Percentiles rank a stretch among this genome's conserved stretches.
phyloP scores from a whole-genome alignment of 352 stramenopile species.

The Phytopythium chamaehyphon region DNA sequence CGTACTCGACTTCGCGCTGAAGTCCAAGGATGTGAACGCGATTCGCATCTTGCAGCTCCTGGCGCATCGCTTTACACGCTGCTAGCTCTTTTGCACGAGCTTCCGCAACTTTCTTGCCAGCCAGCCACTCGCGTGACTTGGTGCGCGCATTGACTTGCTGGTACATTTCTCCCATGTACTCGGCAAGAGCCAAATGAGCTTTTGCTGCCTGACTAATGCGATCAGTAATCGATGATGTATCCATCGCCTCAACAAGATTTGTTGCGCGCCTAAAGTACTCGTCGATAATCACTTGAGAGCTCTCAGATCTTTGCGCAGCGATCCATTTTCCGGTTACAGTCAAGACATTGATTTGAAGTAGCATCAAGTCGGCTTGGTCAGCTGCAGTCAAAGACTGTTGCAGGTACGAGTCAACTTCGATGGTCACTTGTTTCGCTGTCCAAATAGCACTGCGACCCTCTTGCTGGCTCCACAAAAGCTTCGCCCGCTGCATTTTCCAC shows the following conservation, averaged over 20 bases:
- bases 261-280: constrained; percentile 88
- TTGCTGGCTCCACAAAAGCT: constrained; percentile 72
- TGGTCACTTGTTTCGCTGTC: constrained; percentile 52
- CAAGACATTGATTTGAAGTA: constrained; percentile 59
- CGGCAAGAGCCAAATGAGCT: constrained; percentile 83
- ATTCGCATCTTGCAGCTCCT: constrained; percentile 52
- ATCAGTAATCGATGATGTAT: constrained; percentile 22
- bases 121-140: constrained; percentile 87
- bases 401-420: constrained; percentile 31
- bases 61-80: constrained; percentile 59
- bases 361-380: constrained; percentile 25
- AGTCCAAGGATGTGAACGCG: constrained; percentile 66
- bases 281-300: constrained; percentile 90
- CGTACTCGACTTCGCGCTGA: constrained; percentile 86
- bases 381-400: constrained; percentile 12
- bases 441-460: constrained; percentile 73
- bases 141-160: constrained; percentile 84
- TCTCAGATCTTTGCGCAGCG: constrained; percentile 89
- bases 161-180: constrained; percentile 92
- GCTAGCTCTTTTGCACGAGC: constrained; percentile 56
- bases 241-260: constrained; percentile 47
- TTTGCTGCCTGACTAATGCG: constrained; percentile 56
- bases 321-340: constrained; percentile 91
- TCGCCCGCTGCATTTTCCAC: constrained; percentile 76
- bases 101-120: constrained; percentile 69